Evolutionary conservation across 208 protist genomes (phyloP), one percentile per base, ranked within the genome.

Genomic region (Trypanosoma conorhini): DNA sequence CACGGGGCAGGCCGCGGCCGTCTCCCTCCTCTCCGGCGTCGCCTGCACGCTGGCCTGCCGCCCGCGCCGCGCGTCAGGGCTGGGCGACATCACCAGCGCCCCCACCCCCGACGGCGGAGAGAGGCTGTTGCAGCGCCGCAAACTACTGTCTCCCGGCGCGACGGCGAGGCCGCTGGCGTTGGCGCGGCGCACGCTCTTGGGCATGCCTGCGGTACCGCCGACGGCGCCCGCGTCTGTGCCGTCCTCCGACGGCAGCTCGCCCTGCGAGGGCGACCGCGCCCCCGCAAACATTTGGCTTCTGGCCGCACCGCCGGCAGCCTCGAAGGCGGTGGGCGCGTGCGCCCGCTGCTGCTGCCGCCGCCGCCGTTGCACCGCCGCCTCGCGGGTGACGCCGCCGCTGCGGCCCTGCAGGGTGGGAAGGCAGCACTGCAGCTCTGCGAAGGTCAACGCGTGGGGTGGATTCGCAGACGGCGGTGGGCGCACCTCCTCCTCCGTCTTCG

Each of bases 371-470:
- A 42, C 12, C 19, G 10, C 26, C 12, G n/a, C n/a, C n/a, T n/a
- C n/a, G n/a, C 28, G 22, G 5, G 22, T 30, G 5, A 0, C 12
- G 15, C 55, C 31, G 35, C 52, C 9, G 22, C 4, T 12, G 38
- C 62, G 65, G 0, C 65, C 65, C 40, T 70, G 65, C 19, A 70
- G 52, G 13, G 62, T 60, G 15, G 33, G 51, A 1, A 70, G 38
- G 3, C 26, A 22, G 1, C 28, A 42, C 28, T 60, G 15, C 31
- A 66, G 5, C 12, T 38, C 62, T 28, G 19, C 31, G 7, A 19
- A 31, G 26, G 50, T 46, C 8, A 1, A 5, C 30, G 17, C 30
- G 22, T 65, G 9, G 52, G 17, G 2, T 65, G 21, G 48, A 10
- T 48, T 28, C 5, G 46, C 4, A 31, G 26, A 15, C 21, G 44